phyloP scores from a whole-genome alignment of 768 basidiomycete genomes.

The Candolleomyces aberdarensis region DNA sequence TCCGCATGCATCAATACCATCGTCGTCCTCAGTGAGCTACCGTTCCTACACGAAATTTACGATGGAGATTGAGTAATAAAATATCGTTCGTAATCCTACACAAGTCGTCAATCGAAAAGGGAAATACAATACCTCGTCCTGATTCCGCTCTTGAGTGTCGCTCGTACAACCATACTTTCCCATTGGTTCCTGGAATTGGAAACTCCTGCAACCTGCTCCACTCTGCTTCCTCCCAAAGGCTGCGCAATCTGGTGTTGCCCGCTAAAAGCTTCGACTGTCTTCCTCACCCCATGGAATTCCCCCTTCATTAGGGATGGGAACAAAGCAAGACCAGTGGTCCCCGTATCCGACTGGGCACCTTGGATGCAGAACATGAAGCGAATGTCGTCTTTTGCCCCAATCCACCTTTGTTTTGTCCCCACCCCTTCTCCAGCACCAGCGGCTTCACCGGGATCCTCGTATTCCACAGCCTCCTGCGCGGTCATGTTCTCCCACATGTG shows the following conservation, averaged over 20 bases:
- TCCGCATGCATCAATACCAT: no score
- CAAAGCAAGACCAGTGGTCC: constrained; percentile 67
- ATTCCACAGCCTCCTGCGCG: not conserved
- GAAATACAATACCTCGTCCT: not conserved
- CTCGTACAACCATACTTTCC: not conserved
- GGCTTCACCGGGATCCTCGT: not conserved
- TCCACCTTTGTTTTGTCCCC: not conserved
- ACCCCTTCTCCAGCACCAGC: not conserved
- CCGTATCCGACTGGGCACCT: constrained; percentile 37
- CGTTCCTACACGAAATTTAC: no score
- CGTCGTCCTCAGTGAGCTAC: no score
- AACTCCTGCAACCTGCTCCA: not conserved
- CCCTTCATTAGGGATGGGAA: not conserved
- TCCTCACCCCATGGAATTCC: constrained; percentile 5
- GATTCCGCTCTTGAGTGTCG: not conserved
- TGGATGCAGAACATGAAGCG: constrained; percentile 3
- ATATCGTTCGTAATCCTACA: no score
- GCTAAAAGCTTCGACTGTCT: constrained; percentile 5
- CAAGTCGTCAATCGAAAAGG: not conserved
- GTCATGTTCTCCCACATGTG: constrained; percentile 2
- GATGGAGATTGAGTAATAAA: no score
- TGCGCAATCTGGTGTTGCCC: not conserved
- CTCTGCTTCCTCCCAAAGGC: not conserved
- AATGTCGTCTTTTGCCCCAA: not conserved
- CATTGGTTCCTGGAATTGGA: not conserved